phyloP scores from a whole-genome alignment of 768 basidiomycete species.

The Galerina sulciceps region DNA sequence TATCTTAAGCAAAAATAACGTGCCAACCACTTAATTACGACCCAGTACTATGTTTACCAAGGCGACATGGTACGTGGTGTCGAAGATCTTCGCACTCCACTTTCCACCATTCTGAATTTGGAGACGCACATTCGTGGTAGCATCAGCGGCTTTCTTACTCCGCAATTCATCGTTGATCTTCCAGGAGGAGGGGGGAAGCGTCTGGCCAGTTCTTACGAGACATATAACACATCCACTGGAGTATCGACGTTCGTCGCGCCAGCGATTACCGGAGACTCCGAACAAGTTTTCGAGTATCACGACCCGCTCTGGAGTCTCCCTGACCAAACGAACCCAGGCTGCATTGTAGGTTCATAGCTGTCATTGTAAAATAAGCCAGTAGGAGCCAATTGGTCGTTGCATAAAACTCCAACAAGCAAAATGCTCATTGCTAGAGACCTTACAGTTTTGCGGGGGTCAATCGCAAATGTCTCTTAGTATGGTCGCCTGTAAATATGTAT shows the following conservation, averaged over 20 bases:
- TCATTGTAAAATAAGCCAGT: no score
- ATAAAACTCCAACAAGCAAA: no score
- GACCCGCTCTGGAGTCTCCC: not conserved
- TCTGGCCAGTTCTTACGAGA: constrained; percentile 14
- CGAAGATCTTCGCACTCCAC: constrained; percentile 22
- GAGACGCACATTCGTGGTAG: constrained; percentile 21
- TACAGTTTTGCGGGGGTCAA: no score
- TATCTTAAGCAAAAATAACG: no score
- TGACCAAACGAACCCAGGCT: not conserved
- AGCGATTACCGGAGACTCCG: not conserved
- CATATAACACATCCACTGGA: not conserved
- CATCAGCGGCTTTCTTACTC: constrained; percentile 20
- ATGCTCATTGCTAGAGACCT: no score
- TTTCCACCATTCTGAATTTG: constrained; percentile 20
- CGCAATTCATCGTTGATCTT: constrained; percentile 23
- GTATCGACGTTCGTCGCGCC: not conserved
- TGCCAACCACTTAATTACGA: not conserved
- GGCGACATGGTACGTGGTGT: constrained; percentile 24
- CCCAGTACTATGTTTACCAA: constrained; percentile 25
- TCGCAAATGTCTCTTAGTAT: no score
- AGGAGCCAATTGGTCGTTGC: no score
- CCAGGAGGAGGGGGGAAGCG: constrained; percentile 24
- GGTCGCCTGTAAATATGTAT: no score
- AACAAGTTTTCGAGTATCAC: not conserved
- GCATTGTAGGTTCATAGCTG: no score